Conservation (phyloP, 768 basidiomycete genomes). For the Tephrocybe rancida region DNA sequence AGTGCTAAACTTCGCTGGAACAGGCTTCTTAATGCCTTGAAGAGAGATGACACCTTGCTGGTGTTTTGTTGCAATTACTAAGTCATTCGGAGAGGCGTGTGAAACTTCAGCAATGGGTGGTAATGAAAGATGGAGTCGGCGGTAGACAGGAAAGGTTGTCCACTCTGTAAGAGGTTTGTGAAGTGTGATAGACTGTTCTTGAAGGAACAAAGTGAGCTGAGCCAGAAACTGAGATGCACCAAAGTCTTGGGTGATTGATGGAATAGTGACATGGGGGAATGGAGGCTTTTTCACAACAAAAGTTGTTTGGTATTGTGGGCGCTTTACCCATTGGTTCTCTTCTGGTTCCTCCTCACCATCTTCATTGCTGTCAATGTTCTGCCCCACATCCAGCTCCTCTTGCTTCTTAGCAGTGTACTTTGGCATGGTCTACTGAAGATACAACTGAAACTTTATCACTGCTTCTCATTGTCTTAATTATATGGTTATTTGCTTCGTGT, state of each 20-base stretch:
- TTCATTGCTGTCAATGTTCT: too few relatives aligned
- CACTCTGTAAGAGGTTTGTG: not conserved
- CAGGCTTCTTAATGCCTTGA: constrained; percentile 17
- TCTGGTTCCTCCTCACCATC: too few relatives aligned
- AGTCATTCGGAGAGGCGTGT: constrained; percentile 6
- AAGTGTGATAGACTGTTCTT: constrained; percentile 3
- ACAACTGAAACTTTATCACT: too few relatives aligned
- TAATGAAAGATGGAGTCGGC: constrained; percentile 15
- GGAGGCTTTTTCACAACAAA: constrained; percentile 9
- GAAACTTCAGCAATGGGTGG: constrained; percentile 18
- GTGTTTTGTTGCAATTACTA: constrained; percentile 13
- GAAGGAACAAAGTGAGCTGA: constrained; percentile 12
- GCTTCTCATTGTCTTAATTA: too few relatives aligned
- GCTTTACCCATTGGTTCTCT: too few relatives aligned
- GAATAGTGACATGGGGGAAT: constrained; percentile 9
- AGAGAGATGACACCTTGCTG: not conserved
- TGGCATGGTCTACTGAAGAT: constrained; percentile 29
- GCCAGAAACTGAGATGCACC: constrained; percentile 14
- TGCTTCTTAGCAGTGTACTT: constrained; percentile 6
- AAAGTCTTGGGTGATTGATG: constrained; percentile 8
- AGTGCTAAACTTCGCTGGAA: constrained; percentile 20
- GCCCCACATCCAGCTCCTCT: too few relatives aligned
- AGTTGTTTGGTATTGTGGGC: too few relatives aligned
- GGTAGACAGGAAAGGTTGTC: constrained; percentile 21
- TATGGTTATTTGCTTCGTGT: constrained; percentile 36